Percentiles rank a stretch among this genome's conserved stretches.
These are phyloP conservation scores for Euptelea pleiosperma DNA, from an alignment of 164 flowering plant genomes.

Conservation along the genomic window DNA sequence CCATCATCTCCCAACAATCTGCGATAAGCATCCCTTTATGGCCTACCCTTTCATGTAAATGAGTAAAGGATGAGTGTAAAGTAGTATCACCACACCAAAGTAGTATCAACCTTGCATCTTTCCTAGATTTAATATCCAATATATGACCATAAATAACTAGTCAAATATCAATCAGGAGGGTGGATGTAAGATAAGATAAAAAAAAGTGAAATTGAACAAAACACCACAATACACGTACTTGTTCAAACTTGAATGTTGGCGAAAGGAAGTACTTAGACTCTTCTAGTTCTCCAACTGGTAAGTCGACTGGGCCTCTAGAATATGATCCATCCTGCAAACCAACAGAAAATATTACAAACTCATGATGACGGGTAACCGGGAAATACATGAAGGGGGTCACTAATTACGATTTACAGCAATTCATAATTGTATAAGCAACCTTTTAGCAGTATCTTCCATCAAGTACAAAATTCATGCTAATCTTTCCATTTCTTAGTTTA, in stretches of 20 bases:
- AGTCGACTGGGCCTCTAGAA: slow-evolving; percentile 92
- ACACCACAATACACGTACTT: slow-evolving; percentile 42
- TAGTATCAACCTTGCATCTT: too few species aligned
- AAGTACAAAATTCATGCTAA: too few species aligned
- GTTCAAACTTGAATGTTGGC: slow-evolving; percentile 91
- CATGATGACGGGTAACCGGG: background rate
- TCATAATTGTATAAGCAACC: background rate
- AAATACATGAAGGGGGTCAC: background rate
- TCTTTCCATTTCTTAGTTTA: too few species aligned
- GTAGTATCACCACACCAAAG: too few species aligned
- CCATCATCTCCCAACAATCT: too few species aligned
- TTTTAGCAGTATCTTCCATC: background rate
- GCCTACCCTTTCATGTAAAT: too few species aligned
- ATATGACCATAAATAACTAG: too few species aligned
- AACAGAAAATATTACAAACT: slow-evolving; percentile 11
- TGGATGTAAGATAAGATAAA: too few species aligned
- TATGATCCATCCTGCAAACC: slow-evolving; percentile 91
- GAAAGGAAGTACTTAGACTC: slow-evolving; percentile 67
- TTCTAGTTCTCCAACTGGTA: slow-evolving; percentile 71
- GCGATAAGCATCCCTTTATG: too few species aligned
- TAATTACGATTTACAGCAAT: background rate
- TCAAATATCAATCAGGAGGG: background rate
- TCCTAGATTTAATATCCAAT: too few species aligned
- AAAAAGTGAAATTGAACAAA: background rate
- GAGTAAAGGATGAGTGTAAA: too few species aligned